Percentiles rank a stretch among this genome's conserved stretches.
Conservation (phyloP, 148 eudicot species). For the Silene conica region DNA sequence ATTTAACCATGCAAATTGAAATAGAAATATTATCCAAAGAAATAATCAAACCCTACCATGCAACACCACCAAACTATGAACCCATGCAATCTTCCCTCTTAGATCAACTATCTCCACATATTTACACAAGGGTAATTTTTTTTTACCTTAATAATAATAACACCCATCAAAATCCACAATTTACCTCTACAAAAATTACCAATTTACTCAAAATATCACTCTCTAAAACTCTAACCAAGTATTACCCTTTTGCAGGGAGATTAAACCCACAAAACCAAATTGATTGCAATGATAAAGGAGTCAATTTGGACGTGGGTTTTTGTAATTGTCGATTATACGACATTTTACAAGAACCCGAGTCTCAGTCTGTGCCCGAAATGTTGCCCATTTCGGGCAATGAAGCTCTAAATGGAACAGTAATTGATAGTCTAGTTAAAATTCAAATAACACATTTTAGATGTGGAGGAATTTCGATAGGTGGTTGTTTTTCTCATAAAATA, state of each 20-base stretch:
- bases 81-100: constrained; percentile 2
- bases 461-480: constrained; percentile 37
- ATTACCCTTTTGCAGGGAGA: constrained; percentile 50
- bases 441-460: constrained; percentile 36
- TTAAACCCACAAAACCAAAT: constrained; percentile 25
- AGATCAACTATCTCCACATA: constrained; percentile 19
- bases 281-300: constrained; percentile 41
- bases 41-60: constrained; percentile 15
- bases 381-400: constrained; percentile 25
- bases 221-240: constrained; percentile 24
- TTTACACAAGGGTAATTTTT: constrained; percentile 7
- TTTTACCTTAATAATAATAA: background rate
- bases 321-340: constrained; percentile 19
- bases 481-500: constrained; percentile 29
- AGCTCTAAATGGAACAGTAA: constrained; percentile 5
- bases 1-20: constrained; percentile 13
- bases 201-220: constrained; percentile 9
- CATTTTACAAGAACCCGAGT: constrained; percentile 23
- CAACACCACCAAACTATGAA: background rate
- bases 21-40: constrained; percentile 15
- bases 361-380: constrained; percentile 19
- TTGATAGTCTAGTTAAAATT: constrained; percentile 27
- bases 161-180: background rate
- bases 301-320: constrained; percentile 26
- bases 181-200: background rate